These are phyloP conservation scores for Alternaria sp. DNA, from an alignment of 2,329 filamentous ascomycete species.

Conservation along the genomic window DNA sequence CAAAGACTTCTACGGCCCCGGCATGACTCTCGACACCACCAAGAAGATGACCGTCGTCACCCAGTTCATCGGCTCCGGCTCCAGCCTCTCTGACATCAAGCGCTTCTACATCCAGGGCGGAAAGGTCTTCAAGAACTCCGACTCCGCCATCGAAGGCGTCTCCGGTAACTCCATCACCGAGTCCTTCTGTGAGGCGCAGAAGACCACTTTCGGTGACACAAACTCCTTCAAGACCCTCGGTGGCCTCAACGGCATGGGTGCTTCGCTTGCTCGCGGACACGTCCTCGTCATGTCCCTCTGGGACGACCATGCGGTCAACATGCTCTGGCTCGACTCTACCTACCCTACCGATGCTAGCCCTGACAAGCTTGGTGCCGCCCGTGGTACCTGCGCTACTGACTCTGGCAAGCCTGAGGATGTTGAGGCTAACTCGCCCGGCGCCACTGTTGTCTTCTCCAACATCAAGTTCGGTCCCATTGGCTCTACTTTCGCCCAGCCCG, in stretches of 20 bases:
- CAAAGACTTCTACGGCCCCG: constrained; percentile 67
- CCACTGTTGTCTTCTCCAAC: constrained; percentile 49
- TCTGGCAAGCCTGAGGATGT: constrained; percentile 48
- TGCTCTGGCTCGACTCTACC: constrained; percentile 77
- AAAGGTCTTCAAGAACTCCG: constrained; percentile 55
- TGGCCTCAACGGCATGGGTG: constrained; percentile 62
- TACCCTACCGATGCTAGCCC: constrained; percentile 59
- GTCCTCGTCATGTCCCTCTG: constrained; percentile 69
- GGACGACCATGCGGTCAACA: constrained; percentile 71
- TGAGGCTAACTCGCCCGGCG: constrained; percentile 42
- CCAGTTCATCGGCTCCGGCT: constrained; percentile 56
- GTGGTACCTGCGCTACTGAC: constrained; percentile 48
- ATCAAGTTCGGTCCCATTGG: constrained; percentile 51
- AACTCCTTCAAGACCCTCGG: constrained; percentile 62
- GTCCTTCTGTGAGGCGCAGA: constrained; percentile 63
- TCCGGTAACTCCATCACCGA: constrained; percentile 62
- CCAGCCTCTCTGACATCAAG: constrained; percentile 54
- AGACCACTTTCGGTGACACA: constrained; percentile 62
- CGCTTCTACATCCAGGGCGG: constrained; percentile 60
- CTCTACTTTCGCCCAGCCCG: constrained; percentile 46
- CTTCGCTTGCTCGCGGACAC: constrained; percentile 64
- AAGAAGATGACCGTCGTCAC: constrained; percentile 59
- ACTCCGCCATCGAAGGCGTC: constrained; percentile 55
- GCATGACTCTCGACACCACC: constrained; percentile 54
- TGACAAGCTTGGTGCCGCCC: constrained; percentile 40